Conservation (phyloP, 2,329 filamentous ascomycete genomes). For the Sclerotinia spermophila region DNA sequence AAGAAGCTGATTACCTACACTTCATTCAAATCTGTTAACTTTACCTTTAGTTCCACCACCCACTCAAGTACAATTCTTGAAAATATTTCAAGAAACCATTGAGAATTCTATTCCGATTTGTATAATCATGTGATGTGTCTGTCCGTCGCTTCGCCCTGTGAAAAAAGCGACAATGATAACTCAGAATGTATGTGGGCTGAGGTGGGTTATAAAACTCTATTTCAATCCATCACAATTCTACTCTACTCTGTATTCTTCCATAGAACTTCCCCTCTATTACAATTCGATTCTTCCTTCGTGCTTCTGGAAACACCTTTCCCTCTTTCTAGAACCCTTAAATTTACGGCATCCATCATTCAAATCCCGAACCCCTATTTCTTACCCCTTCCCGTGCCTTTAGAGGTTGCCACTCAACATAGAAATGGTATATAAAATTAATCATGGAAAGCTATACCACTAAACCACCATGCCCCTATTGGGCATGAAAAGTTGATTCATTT, state of each 20-base stretch:
- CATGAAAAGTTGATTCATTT: too few species aligned
- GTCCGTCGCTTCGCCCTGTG: too few species aligned
- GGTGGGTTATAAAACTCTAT: background rate
- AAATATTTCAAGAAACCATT: background rate
- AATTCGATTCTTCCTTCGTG: background rate
- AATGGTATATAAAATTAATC: too few species aligned
- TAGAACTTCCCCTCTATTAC: too few species aligned
- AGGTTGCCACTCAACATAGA: background rate
- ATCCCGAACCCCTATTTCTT: conserved; percentile 2
- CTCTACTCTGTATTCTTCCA: too few species aligned
- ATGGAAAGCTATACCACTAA: too few species aligned
- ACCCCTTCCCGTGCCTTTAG: background rate
- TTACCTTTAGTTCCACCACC: background rate
- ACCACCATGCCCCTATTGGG: too few species aligned
- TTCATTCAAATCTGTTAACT: background rate
- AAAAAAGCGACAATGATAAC: too few species aligned
- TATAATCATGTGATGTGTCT: too few species aligned
- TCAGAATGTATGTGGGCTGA: too few species aligned
- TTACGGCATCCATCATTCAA: background rate
- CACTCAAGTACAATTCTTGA: background rate
- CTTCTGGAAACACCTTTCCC: background rate
- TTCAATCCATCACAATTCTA: background rate
- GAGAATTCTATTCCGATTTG: background rate
- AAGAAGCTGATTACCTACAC: background rate
- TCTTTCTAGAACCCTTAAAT: background rate